Base-by-base conservation (phyloP, 2,329 filamentous ascomycete genomes). In the Fusarium sp. region DNA sequence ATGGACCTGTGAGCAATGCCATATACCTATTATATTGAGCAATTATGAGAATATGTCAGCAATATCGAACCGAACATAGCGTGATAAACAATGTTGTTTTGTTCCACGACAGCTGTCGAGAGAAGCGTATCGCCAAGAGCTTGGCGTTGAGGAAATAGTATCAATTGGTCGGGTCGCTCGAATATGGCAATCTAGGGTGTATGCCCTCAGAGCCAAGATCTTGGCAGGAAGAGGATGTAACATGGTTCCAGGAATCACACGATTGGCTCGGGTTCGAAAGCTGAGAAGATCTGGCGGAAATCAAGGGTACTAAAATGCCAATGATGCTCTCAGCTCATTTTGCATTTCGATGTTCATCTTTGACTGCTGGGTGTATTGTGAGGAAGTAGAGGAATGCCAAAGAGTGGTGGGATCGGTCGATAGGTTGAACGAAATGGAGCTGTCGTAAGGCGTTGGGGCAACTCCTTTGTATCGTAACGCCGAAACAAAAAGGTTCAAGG, bases 171-270 rank as follows among this genome's bases (percentile, higher is more conserved):
- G 7, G 13, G 41, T 6, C 37, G 57, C 24, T 68, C 62, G 11
- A 35, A 62, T 64, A 29, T 48, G 39, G 62, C 29, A 74, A 37
- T 48, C 22, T 22, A 58, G 27, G 45, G 64, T 61, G 27, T 56
- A 14, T 45, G 35, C 22, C 16, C n/a, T 29, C 24, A 4, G 29
- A 22, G 67, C 67, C 62, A 74, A 64, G 59, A 50, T 4, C 71
- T 74, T 74, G 71, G 63, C 67, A 35, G n/a, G 22, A 4, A 11
- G 6, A 52, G 27, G 24, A 22, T 56, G 20, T 29, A 35, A 16
- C 8, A 69, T 33, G 29, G 13, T 20, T n/a, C 27, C 14, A n/a
- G 14, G 14, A 48, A 56, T 29, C 8, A n/a, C 9, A n/a, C 24
- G 16, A 29, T 50, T n/a, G 29, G 29, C 29, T 31, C 29, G 29